Conservation (phyloP, 441 rosid species). For the Theobroma grandiflorum region DNA sequence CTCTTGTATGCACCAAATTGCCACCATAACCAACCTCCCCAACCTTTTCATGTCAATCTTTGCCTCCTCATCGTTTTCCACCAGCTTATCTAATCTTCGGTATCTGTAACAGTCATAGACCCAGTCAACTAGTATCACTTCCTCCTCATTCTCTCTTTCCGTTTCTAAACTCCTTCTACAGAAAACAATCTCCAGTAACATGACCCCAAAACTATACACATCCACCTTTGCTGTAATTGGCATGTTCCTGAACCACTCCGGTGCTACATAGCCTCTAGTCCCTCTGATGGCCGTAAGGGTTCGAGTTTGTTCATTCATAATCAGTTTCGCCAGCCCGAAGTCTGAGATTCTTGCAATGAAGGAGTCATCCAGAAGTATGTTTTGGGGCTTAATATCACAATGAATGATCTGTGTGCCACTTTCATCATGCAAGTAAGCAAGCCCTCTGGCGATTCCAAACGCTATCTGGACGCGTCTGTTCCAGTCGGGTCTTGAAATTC, state of each 20-base stretch:
- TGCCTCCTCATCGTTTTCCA: constrained; percentile 40
- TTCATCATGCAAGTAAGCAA: constrained; percentile 49
- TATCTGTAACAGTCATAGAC: constrained; percentile 42
- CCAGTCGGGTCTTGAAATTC: constrained; percentile 38
- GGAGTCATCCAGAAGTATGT: constrained; percentile 46
- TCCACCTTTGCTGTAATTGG: constrained; percentile 32
- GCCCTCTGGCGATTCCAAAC: constrained; percentile 41
- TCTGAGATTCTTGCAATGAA: constrained; percentile 34
- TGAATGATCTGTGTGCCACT: constrained; percentile 47
- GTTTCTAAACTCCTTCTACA: background rate
- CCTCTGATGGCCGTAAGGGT: constrained; percentile 43
- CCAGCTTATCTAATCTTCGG: constrained; percentile 23
- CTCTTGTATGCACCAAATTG: constrained; percentile 55
- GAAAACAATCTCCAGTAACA: constrained; percentile 39
- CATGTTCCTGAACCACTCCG: constrained; percentile 50
- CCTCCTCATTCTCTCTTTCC: background rate
- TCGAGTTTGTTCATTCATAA: constrained; percentile 33
- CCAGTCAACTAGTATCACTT: constrained; percentile 39
- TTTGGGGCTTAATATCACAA: constrained; percentile 57
- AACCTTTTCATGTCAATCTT: constrained; percentile 22
- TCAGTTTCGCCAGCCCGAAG: constrained; percentile 52
- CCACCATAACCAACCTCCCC: constrained; percentile 40
- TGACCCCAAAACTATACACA: constrained; percentile 37
- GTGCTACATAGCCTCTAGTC: constrained; percentile 49
- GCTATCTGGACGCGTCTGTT: constrained; percentile 35